Conservation (phyloP, 148 eudicot species). For the Hydrangea macrophylla region DNA sequence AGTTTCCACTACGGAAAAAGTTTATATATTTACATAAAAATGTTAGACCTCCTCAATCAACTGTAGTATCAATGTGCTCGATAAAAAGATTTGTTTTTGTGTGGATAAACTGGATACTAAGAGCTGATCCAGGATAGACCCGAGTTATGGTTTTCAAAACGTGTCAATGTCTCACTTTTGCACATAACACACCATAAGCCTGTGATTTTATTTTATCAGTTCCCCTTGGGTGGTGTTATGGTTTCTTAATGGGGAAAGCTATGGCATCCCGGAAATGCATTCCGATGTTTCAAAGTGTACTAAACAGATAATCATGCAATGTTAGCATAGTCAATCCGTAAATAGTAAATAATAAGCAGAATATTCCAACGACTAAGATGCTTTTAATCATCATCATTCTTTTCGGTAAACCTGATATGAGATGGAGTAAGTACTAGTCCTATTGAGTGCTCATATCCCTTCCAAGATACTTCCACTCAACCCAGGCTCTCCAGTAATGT, state of each 20-base stretch:
- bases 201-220: background rate
- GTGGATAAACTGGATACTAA: no score
- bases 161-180: background rate
- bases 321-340: background rate
- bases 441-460: no score
- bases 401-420: background rate
- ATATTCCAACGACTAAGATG: background rate
- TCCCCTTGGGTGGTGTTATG: background rate
- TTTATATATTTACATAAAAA: background rate
- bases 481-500: background rate
- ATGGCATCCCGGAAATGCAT: background rate
- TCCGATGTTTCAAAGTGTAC: background rate
- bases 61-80: background rate
- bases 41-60: background rate
- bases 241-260: background rate
- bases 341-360: background rate
- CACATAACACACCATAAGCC: background rate
- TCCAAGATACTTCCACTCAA: no score
- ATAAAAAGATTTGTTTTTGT: no score
- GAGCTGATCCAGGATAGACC: no score
- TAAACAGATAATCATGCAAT: background rate
- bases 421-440: background rate
- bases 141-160: background rate
- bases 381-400: background rate
- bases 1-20: slow-evolving; percentile 4